Base-by-base conservation (phyloP, 805 yeast species). In the Lipomyces anomalus region DNA sequence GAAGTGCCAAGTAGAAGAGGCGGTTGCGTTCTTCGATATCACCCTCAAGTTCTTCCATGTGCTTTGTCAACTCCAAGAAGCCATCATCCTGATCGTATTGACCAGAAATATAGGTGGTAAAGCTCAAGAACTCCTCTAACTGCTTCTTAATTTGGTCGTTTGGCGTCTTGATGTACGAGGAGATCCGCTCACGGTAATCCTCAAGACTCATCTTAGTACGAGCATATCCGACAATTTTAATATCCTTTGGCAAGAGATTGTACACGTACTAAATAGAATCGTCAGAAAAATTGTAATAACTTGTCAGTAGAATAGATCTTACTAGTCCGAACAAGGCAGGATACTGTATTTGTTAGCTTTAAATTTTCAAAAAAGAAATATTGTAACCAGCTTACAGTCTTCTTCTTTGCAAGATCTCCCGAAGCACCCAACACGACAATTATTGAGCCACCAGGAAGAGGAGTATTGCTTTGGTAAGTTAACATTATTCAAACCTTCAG, bases 371-470 rank as follows among this genome's bases (percentile, higher is more conserved):
- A 20, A 35, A 2, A 11, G 16, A 5, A 21, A 13, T 21, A 17
- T 20, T 42, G 6, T 6, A 5, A 16, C 9, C 4, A 16, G 53
- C 65, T 35, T 42, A 85, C 87, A 2, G 96, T 89, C 70, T 89
- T 89, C 80, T 89, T 89, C 71, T 86, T 87, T 45, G 96, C 95
- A 55, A 89, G 72, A 65, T 89, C 96, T 42, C 97, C 97, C 20
- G 95, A 84, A 36, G 97, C 97, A 43, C 97, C 97, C 59, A 88
- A 84, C 24, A 89, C 95, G 22, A 82, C 85, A 58, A 89, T 73
- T 35, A 78, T 72, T 6, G 85, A 80, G 67, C 83, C 69, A 53
- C 82, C 77, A 24, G 55, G 55, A 24, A 50, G 30, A 9, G 53
- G 47, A 17, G 36, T 39, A 18, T 45, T 46, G 17, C 53, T 48